Conservation (phyloP, 768 basidiomycete species). For the Russula griseocarnosa region DNA sequence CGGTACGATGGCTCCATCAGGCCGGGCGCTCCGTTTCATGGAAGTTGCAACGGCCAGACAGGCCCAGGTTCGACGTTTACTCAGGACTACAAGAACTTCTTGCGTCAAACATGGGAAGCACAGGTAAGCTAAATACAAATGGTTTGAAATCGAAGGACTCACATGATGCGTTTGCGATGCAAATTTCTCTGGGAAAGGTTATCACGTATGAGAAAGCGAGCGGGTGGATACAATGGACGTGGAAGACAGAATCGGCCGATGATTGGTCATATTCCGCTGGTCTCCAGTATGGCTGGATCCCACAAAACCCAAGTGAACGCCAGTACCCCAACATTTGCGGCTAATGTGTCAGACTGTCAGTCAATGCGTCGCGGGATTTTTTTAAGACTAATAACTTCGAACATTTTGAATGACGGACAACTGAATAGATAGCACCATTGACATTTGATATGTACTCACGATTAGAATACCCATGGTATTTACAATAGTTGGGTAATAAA, state of each 20-base stretch:
- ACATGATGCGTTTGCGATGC: background rate
- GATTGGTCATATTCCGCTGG: slow-evolving; percentile 91
- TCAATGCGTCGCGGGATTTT: no score
- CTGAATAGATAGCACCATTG: background rate
- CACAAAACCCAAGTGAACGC: slow-evolving; percentile 48
- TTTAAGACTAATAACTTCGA: background rate
- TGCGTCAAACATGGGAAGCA: slow-evolving; percentile 80
- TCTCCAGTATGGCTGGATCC: slow-evolving; percentile 80
- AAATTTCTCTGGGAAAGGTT: slow-evolving; percentile 26
- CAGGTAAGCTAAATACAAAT: slow-evolving; percentile 44
- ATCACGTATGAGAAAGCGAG: slow-evolving; percentile 61
- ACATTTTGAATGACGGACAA: background rate
- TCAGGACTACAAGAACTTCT: slow-evolving; percentile 71
- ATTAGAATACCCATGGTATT: background rate
- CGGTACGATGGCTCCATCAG: slow-evolving; percentile 55
- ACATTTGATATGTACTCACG: background rate
- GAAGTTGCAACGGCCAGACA: slow-evolving; percentile 69
- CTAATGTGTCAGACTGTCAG: no score
- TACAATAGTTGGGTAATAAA: background rate
- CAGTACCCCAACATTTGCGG: slow-evolving; percentile 63
- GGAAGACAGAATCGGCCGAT: slow-evolving; percentile 79
- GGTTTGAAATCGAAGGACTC: no score
- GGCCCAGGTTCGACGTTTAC: slow-evolving; percentile 73
- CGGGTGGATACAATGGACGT: slow-evolving; percentile 82
- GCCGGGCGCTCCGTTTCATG: slow-evolving; percentile 60